Evolutionary conservation across 352 stramenopile genomes (phyloP), one percentile per base, ranked within the genome.

Genomic region (Elongisporangium undulatum): DNA sequence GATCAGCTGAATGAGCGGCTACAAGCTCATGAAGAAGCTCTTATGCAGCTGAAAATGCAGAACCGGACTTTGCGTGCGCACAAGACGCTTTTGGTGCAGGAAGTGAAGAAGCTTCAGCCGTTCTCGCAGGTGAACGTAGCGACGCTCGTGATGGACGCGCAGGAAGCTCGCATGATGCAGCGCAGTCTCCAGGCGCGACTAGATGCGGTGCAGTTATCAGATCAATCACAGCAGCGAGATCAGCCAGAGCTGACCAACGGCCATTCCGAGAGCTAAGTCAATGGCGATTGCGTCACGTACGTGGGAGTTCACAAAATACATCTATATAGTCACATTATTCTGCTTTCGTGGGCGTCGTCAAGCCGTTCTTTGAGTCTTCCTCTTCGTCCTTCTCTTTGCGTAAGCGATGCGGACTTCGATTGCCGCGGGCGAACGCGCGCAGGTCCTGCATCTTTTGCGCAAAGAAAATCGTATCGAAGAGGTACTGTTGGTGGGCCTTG

Each of bases 81-180:
- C 53, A 89, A 88, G 64, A 66, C 72, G 23, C 59, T 91, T 52
- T 56, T 91, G 41, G 77, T 87, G 49, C 64, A 82, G 22, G 81
- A 91, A 66, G 81, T 91, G 22, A 91, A 91, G 65, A 64, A 72
- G 0, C 56, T 89, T 45, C 78, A 87, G 60, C 80, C 80, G 24
- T 91, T 78, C 29, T 83, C 76, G 17, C 74, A 91, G 21, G 71
- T 85, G 49, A 91, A 89, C 50, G 24, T 91, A 39, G 63, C 77
- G 16, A 75, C 73, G 20, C 66, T 91, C 2, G 70, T 88, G 19
- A 79, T 87, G 52, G 81, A 91, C 51, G 81, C 81, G 6, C 72
- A 89, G 23, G 81, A 91, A 49, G 81, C 81, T 15, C 71, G 81
- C 38, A 91, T 91, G 81, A 74, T 91, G 61, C 81, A 91, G 55